Base-by-base conservation (phyloP, 1,284 basidiomycete genomes). In the Coniophora puteana region DNA sequence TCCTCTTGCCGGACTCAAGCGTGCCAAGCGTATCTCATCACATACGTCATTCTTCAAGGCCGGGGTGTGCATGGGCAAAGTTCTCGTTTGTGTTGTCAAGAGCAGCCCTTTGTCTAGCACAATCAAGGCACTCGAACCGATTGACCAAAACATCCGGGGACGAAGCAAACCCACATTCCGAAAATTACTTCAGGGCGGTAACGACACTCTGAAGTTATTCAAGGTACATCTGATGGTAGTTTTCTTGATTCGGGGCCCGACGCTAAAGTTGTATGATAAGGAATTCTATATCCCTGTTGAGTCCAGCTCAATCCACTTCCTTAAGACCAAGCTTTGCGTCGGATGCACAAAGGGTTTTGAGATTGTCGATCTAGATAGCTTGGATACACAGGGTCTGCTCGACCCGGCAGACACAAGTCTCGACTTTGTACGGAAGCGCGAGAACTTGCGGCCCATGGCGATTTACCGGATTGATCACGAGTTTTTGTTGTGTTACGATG, bases 251-350 rank as follows among this genome's bases (percentile, higher is more conserved):
- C 36, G 22, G 21, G 30, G 12, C 22, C 39, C 44, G 26, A 46
- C 45, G 33, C 41, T 10, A 40, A 29, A 36, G 27, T 24, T 52
- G 17, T 53, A 93, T n/a, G n/a, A n/a, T n/a, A n/a, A n/a, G 89
- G 92, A 99, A 65, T 99, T 99, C 66, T 99, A 99, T 64, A 97
- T 99, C 45, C 95, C 96, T 0, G 92, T 96, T 13, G 94, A 98
- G 65, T 95, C 92, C 37, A 92, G 83, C 49, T 97, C 93, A 8
- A 90, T 99, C 36, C 93, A 98, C 67, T 98, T 97, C 70, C 76
- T 99, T 54, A 97, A 96, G 73, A 97, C 94, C 41, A 93, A 90
- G 68, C 80, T 99, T 45, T 99, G 96, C 59, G 90, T 99, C 11
- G 96, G 95, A 2, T 96, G 93, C 59, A 92, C 93, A 12, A 90